Conservation (phyloP, 352 stramenopile species). For the Phytophthora idaei region DNA sequence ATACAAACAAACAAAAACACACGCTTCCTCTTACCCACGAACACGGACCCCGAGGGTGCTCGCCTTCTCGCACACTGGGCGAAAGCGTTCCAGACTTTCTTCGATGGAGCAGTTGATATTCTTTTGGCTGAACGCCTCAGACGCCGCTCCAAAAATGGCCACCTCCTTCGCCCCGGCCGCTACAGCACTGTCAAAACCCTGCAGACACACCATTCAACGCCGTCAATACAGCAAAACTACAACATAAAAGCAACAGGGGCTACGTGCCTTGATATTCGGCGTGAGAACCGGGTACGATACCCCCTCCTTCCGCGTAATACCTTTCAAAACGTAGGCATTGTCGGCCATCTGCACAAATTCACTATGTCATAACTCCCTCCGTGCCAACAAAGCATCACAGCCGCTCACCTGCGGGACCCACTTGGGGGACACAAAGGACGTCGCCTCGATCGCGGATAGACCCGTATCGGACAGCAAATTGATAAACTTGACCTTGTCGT, state of each 20-base stretch:
- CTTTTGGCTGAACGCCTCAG: constrained; percentile 94
- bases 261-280: constrained; percentile 90
- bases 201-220: neutral
- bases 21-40: constrained; percentile 62
- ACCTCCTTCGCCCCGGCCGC: constrained; percentile 91
- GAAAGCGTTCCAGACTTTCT: constrained; percentile 94
- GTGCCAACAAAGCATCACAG: neutral
- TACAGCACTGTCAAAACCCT: constrained; percentile 90
- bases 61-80: constrained; percentile 87
- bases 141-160: constrained; percentile 95
- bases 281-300: constrained; percentile 93
- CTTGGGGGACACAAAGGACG: constrained; percentile 96
- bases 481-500: constrained; percentile 93
- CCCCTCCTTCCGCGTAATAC: constrained; percentile 74
- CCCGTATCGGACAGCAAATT: constrained; percentile 91
- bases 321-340: constrained; percentile 86
- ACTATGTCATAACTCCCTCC: neutral
- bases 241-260: neutral
- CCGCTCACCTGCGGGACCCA: constrained; percentile 92
- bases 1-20: neutral
- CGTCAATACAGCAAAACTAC: neutral
- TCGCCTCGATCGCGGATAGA: constrained; percentile 91
- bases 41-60: constrained; percentile 83
- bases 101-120: constrained; percentile 98
- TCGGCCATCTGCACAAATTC: constrained; percentile 92